Base-by-base conservation (phyloP, 2,329 filamentous ascomycete genomes). In the Bipolaris gigantea region DNA sequence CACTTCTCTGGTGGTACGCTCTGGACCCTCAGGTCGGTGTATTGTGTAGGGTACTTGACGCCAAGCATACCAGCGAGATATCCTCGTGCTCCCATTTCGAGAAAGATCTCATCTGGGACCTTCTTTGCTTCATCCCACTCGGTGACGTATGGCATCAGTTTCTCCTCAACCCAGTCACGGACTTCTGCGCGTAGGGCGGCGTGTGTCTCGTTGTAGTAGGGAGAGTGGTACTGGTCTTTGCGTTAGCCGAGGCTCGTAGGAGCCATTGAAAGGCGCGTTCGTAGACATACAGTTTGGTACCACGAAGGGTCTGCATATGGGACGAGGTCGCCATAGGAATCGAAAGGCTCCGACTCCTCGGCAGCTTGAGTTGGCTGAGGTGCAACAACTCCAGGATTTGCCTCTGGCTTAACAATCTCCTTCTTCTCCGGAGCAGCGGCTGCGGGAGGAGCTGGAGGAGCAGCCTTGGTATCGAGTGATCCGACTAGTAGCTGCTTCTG, bases 41-140 rank as follows among this genome's bases (percentile, higher is more conserved):
- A 57, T 32, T 96, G 79, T 55, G 82, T 84, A 13, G 90, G 92
- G 78, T 90, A 97, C 32, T 60, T 41, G 38, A 60, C 54, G 23
- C 57, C 94, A 60, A 99, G 81, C 54, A 97, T 81, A 64, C 94
- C 94, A n/a, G 92, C 89, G 19, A 60, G 57, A 45, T 60, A 60
- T 40, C 57, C 57, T 35, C 57, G 57, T 60, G 91, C 87, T 53
- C 94, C 94, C 88, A 97, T 94, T 73, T 94, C 86, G 80, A 96
- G 93, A 84, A 96, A 99, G 70, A 99, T 90, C 64, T 85, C 83
- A 41, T 89, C 85, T 0, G 94, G 93, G 1, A 97, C 92, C 72
- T 87, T 85, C 80, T 92, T 95, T 66, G 88, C 90, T 81, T 97
- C 94, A 66, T 99, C 94, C 94, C 94, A 99, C 75, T 99, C 94